Base-by-base conservation (phyloP, 2,329 filamentous ascomycete genomes). In the Simplicillium sp. region DNA sequence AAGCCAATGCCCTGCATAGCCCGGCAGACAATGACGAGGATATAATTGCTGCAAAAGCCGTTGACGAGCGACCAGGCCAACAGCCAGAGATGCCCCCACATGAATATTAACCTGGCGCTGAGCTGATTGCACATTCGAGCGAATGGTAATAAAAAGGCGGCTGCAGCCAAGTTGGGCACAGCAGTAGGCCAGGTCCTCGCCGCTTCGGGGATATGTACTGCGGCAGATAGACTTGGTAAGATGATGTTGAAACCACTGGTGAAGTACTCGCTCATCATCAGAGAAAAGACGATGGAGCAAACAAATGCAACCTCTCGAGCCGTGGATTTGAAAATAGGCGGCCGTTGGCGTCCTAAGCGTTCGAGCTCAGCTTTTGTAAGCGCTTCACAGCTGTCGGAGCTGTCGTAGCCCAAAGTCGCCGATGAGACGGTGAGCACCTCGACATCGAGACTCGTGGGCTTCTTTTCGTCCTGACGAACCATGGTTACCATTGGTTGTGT, bases 1-100 rank as follows among this genome's bases (percentile, higher is more conserved):
- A 80, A 71, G 1, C 80, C 82, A 11, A 87, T 57, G 0, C 82
- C 82, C 56, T 84, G 80, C 33, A 85, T 59, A 3, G 81, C 81
- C 42, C 83, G 77, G 53, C 76, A 80, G 33, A 81, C 62, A 47
- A 83, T 77, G 47, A 86, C 64, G 75, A 84, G 81, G 16, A 75
- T 54, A 44, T 77, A 71, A 54, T 72, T 77, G 36, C 66, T 62
- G 36, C 75, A 77, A 56, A 85, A 82, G 2, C 82, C 82, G 9
- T 71, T 74, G 36, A 84, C 64, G 37, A 86, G 59, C 6, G 73
- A 77, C 71, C 80, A 86, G 17, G 79, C 46, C 5, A 71, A 57
- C 34, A 84, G 69, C 82, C 82, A 81, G 28, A 60, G 46, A 31
- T 73, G 59, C 2, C 77, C 77, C 29, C 53, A 56, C 3, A 75